Base-by-base conservation (phyloP, 345 rosid genomes). In the Syzygium aromaticum region DNA sequence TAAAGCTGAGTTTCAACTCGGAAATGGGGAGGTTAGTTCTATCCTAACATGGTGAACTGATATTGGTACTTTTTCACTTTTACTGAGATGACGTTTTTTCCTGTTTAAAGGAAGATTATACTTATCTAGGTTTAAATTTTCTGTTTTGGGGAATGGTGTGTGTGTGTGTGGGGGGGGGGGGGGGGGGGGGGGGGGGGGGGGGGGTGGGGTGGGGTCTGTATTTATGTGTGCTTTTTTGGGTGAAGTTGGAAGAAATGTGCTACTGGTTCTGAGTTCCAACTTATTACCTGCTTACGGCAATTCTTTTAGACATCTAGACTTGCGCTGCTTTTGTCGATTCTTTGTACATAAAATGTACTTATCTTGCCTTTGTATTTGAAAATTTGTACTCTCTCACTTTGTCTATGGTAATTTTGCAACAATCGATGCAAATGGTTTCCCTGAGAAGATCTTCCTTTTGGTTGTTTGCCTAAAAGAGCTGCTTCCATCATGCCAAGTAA, bases 1-100 rank as follows among this genome's bases (percentile, higher is more conserved):
- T 84, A 98, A 94, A 87, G 91, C 95, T 3, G 98, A 95, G 90
- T 95, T 98, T 87, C 99, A 95, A 85, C 94, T 12, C 1, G 95
- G 96, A 87, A 87, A 93, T 63, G 96, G 97, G 46, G 94, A 95
- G 99, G 99, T 96, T 63, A 86, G 94, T 84, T 51, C 46, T 27
- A 51, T 54, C 57, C 40, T 59, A 54, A 49, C 3, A 14, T 16
- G 63, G 86, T 52, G 86, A 84, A 84, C 46, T 7, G 13, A 53
- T 54, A 28, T 53, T 83, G 85, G 54, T 54, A 28, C 53, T 84
- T 51, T 51, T 27, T 51, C 25, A n/a, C 53, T 83, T 83, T 52
- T 52, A 51, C 54, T 84, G 85, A 22, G 85, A 27, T 51, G 85
- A 73, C 2, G 0, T 33, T 10, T 73, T 73, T 73, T 38, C 14